These are phyloP conservation scores for Cynara cardunculus DNA, from an alignment of 129 eudicot genomes.

Conservation along the genomic window DNA sequence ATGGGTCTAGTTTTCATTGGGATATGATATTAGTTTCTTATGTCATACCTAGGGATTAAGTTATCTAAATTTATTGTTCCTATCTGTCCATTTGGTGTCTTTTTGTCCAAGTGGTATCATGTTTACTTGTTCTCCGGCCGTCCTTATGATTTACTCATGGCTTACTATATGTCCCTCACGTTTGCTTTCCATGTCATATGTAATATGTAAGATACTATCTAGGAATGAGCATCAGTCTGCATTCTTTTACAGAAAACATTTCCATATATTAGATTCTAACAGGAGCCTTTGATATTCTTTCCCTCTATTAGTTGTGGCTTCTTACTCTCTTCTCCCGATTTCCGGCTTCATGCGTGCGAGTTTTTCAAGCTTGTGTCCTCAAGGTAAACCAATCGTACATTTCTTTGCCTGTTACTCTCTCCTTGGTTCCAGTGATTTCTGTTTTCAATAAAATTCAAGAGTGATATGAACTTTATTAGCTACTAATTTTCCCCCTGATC, in stretches of 20 bases:
- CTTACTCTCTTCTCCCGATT: conserved; percentile 87
- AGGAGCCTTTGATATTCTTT: conserved; percentile 6
- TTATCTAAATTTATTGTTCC: background rate
- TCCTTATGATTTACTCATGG: background rate
- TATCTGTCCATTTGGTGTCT: background rate
- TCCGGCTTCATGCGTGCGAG: conserved; percentile 91
- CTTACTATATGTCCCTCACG: background rate
- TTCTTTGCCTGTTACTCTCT: background rate
- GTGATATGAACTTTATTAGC: background rate
- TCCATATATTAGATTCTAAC: conserved; percentile 15
- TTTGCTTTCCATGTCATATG: background rate
- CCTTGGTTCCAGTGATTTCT: background rate
- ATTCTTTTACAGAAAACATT: background rate
- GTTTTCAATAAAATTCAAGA: background rate
- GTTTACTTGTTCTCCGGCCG: background rate
- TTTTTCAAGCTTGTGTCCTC: conserved; percentile 89
- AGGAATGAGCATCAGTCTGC: background rate
- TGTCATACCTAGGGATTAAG: background rate
- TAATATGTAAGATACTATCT: background rate
- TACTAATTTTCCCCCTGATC: background rate
- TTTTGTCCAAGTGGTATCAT: background rate
- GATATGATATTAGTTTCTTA: background rate
- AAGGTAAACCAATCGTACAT: conserved; percentile 48
- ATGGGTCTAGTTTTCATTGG: background rate
- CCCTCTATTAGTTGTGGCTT: conserved; percentile 61